phyloP scores from a whole-genome alignment of 2,329 filamentous ascomycete genomes.

The Trichophyton equinum region DNA sequence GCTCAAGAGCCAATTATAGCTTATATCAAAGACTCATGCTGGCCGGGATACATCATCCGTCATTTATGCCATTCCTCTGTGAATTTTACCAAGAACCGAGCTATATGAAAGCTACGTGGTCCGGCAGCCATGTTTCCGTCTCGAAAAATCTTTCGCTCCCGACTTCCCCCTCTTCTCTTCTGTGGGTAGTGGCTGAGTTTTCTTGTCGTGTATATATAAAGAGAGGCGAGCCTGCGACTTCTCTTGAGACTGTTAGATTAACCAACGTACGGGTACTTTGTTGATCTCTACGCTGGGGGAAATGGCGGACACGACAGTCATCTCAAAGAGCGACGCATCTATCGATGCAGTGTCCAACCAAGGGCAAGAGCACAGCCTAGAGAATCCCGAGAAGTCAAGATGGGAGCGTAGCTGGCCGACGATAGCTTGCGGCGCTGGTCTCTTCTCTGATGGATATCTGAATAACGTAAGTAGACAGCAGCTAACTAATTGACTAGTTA shows the following conservation, averaged over 20 bases:
- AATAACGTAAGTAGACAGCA: slow-evolving; percentile 52
- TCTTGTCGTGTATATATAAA: background rate
- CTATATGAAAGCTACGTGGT: background rate
- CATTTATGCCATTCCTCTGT: background rate
- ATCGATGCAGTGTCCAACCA: background rate
- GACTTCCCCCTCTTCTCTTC: too few species aligned
- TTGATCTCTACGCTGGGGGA: background rate
- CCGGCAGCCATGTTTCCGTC: too few species aligned
- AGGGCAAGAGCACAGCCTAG: slow-evolving; percentile 4
- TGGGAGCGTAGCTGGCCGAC: slow-evolving; percentile 56
- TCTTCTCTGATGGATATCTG: slow-evolving; percentile 86
- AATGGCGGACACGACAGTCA: background rate
- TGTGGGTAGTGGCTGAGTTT: too few species aligned
- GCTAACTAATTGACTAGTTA: background rate
- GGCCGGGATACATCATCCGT: background rate
- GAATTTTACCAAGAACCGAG: background rate
- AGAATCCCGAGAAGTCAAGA: slow-evolving; percentile 22
- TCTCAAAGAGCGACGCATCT: background rate
- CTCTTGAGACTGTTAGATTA: background rate
- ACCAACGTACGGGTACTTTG: background rate
- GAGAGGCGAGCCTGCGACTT: background rate
- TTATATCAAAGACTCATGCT: background rate
- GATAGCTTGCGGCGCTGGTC: slow-evolving; percentile 75
- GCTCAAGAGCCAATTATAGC: background rate
- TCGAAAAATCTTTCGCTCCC: too few species aligned